Base-by-base conservation (phyloP, 805 yeast species). In the Jamesozyma gamospora region DNA sequence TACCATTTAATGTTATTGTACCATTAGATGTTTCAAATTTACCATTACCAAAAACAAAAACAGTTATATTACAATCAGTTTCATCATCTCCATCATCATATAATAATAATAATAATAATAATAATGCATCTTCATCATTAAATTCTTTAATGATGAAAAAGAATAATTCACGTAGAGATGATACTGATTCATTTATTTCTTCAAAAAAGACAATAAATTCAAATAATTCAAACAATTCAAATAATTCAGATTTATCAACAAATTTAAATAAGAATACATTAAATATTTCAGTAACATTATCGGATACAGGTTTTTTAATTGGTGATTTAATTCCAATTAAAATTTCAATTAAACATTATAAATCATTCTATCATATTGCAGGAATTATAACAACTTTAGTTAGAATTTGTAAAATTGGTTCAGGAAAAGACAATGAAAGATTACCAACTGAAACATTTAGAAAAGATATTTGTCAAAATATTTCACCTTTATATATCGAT, bases 261-360 rank as follows among this genome's bases (percentile, higher is more conserved):
- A 18, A 15, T 5, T 39, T 37, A 13, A 37, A 42, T 14, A 47
- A 48, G 9, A 53, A 49, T 28, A 56, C 63, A 4, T 68, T 71
- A 2, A 65, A 56, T 34, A 56, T 74, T 30, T 52, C 66, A 4
- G 71, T 77, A 6, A 66, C 67, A 24, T 43, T 71, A 5, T 71
- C 85, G 1, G 71, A 72, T 32, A 65, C 79, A 30, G 96, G 96
- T 0, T 86, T 71, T 52, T 62, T 83, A 1, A 69, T 87, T 26
- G 95, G 95, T 18, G 96, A 87, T 53, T 55, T 70, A 2, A 74
- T 88, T 0, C 92, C 94, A 1, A 71, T 88, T 11, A 78, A 75
- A 49, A 63, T 88, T 25, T 60, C 67, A 21, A 66, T 87, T 32
- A 67, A 74, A 35, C 95, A 87, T 57, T 72, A 81, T 47, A 80